Conservation (phyloP, 495 filamentous ascomycete species). For the Parachaetomium inaequale region DNA sequence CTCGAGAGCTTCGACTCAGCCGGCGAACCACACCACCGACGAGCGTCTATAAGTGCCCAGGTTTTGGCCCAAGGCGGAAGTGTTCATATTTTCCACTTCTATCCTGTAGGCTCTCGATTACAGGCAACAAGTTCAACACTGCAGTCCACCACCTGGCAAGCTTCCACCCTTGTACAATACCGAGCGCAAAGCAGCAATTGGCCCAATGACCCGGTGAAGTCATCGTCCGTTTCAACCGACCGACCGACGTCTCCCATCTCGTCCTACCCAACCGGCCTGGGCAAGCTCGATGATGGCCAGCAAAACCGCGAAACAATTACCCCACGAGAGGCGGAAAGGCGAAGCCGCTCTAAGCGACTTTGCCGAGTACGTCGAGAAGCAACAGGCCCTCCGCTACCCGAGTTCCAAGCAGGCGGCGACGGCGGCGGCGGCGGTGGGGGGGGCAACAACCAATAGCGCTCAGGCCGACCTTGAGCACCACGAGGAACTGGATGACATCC, state of each 20-base stretch:
- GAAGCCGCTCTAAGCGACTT: slow-evolving; percentile 93
- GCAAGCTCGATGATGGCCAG: slow-evolving; percentile 47
- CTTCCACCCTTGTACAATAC: not conserved
- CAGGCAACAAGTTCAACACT: no score
- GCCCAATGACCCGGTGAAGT: slow-evolving; percentile 23
- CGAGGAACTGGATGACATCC: slow-evolving; percentile 84
- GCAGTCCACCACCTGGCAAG: no score
- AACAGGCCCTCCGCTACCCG: slow-evolving; percentile 66
- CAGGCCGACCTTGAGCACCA: slow-evolving; percentile 56
- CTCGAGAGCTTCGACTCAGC: slow-evolving; percentile 33
- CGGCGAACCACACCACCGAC: slow-evolving; percentile 22
- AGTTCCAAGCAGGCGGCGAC: slow-evolving; percentile 32
- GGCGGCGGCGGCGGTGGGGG: slow-evolving; percentile 43
- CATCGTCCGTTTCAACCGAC: not conserved
- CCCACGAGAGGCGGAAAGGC: slow-evolving; percentile 77
- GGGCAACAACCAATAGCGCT: slow-evolving; percentile 47
- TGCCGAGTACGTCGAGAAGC: slow-evolving; percentile 94
- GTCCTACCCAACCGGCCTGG: not conserved
- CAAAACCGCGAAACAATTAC: slow-evolving; percentile 57
- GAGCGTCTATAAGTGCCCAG: not conserved
- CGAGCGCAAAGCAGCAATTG: not conserved
- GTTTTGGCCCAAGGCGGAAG: not conserved
- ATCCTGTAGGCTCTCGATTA: not conserved
- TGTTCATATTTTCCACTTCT: not conserved
- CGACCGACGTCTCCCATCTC: not conserved